Conservation (phyloP, 2,329 filamentous ascomycete genomes). For the Colletotrichum cordylinicola region DNA sequence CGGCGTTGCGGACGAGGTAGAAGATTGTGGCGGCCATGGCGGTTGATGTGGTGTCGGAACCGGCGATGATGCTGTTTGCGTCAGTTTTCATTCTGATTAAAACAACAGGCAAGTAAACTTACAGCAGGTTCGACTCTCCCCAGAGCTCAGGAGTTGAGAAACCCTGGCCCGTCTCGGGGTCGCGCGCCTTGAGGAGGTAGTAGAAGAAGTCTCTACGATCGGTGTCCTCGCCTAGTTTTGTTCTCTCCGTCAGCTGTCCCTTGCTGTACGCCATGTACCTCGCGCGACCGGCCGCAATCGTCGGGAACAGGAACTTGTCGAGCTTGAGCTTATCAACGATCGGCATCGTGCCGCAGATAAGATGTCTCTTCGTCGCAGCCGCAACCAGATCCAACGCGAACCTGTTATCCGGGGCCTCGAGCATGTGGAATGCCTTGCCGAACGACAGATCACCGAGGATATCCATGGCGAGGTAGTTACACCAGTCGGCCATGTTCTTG, state of each 20-base stretch:
- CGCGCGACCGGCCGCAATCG: slow-evolving; percentile 69
- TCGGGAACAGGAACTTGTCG: slow-evolving; percentile 71
- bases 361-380: slow-evolving; percentile 70
- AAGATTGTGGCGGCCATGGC: slow-evolving; percentile 68
- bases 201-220: slow-evolving; percentile 79
- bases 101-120: slow-evolving; percentile 26
- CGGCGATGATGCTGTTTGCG: slow-evolving; percentile 64
- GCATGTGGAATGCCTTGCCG: slow-evolving; percentile 68
- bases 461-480: slow-evolving; percentile 67
- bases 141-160: slow-evolving; percentile 72
- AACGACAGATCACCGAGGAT: slow-evolving; percentile 67
- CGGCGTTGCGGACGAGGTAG: slow-evolving; percentile 62
- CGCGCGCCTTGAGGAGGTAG: slow-evolving; percentile 73
- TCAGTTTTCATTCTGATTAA: not conserved
- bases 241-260: slow-evolving; percentile 69
- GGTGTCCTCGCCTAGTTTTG: slow-evolving; percentile 68
- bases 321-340: slow-evolving; percentile 69
- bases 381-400: slow-evolving; percentile 73
- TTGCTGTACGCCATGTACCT: slow-evolving; percentile 77
- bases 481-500: slow-evolving; percentile 69
- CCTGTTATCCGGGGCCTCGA: slow-evolving; percentile 64
- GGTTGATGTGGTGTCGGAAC: slow-evolving; percentile 75
- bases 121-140: slow-evolving; percentile 74
- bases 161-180: slow-evolving; percentile 72
- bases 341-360: slow-evolving; percentile 78